Evolutionary conservation across 2,329 filamentous ascomycete species (phyloP), one percentile per base, ranked within the genome.

Genomic region (Cladophialophora chaetospira): DNA sequence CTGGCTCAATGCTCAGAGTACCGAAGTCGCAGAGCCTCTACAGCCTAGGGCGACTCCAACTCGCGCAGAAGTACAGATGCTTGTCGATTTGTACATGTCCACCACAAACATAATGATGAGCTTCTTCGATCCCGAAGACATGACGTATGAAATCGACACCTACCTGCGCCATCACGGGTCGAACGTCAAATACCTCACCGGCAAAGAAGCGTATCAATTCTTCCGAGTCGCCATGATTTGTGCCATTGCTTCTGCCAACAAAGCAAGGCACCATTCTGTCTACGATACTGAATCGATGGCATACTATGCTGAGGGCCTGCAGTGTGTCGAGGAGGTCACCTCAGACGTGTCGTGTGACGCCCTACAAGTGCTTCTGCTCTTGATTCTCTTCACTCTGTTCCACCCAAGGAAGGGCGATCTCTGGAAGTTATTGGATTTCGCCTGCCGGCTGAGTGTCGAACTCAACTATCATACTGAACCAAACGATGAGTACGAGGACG

Each of bases 201-300:
- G 65, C 5, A 58, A 63, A 28, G 66, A 70, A 35, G 66, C 68
- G 0, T 63, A 69, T 53, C 63, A 66, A 23, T 71, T 68, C 59
- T 71, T 71, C 45, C 67, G 68, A 21, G 59, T 69, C n/a, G 63
- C 60, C 46, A 69, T 71, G 67, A 70, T 71, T 35, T 71, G 68
- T 45, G 68, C 69, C 21, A 68, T 70, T 38, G 64, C 67, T 2
- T 64, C 66, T 10, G 68, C 67, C 5, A 70, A 66, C 31, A 64
- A 63, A 28, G 64, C 67, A 8, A 55, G 67, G 31, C 66, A 70
- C 57, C 60, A 66, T 5, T 66, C 67, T 43, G 35, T 56, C 4
- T 64, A 64, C 31, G 60, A 58, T 11, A 58, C 58, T 10, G 64
- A 68, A 25, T 57, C 63, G 1, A 58, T 64, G 50, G 48, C 59